These are phyloP conservation scores for Termitomyces titanicus DNA, from an alignment of 768 basidiomycete species.

Conservation along the genomic window DNA sequence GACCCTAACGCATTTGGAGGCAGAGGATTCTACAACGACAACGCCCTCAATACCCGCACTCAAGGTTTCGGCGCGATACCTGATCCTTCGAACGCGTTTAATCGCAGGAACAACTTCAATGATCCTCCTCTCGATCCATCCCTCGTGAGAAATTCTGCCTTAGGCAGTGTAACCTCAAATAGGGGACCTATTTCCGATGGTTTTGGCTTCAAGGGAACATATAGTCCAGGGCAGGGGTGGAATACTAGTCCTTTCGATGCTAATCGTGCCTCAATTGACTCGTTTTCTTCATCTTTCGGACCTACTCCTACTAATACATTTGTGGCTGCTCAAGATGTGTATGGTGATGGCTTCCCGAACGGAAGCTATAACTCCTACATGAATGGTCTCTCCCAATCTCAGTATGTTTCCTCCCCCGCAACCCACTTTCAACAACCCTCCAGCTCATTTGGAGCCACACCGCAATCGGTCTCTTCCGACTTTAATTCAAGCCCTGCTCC, in stretches of 20 bases:
- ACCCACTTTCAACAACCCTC: constrained; percentile 8
- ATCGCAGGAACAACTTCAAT: constrained; percentile 34
- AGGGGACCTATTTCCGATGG: constrained; percentile 35
- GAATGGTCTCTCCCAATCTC: constrained; percentile 12
- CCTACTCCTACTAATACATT: constrained; percentile 10
- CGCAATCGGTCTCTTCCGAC: constrained; percentile 16
- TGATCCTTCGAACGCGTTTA: constrained; percentile 26
- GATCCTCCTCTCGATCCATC: constrained; percentile 38
- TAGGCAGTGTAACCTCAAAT: constrained; percentile 26
- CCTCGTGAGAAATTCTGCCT: constrained; percentile 25
- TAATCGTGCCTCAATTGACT: constrained; percentile 9
- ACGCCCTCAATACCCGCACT: constrained; percentile 31
- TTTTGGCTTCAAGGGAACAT: constrained; percentile 32
- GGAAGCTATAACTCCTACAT: constrained; percentile 7
- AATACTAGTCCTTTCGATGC: constrained; percentile 15
- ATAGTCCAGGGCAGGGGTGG: constrained; percentile 27
- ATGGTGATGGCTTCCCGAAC: constrained; percentile 4
- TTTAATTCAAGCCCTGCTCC: constrained; percentile 16
- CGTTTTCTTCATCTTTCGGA: constrained; percentile 15
- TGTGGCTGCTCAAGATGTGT: constrained; percentile 11
- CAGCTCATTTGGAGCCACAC: constrained; percentile 8
- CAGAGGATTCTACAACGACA: constrained; percentile 36
- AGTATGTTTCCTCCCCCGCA: constrained; percentile 12
- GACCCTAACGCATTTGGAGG: constrained; percentile 59
- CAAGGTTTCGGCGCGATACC: constrained; percentile 19